A percentile compares a stretch with the other conserved stretches of the same genome.
Evolutionary conservation across 257 asterid genomes (phyloP).

Genomic region (Cruciata laevipes): DNA sequence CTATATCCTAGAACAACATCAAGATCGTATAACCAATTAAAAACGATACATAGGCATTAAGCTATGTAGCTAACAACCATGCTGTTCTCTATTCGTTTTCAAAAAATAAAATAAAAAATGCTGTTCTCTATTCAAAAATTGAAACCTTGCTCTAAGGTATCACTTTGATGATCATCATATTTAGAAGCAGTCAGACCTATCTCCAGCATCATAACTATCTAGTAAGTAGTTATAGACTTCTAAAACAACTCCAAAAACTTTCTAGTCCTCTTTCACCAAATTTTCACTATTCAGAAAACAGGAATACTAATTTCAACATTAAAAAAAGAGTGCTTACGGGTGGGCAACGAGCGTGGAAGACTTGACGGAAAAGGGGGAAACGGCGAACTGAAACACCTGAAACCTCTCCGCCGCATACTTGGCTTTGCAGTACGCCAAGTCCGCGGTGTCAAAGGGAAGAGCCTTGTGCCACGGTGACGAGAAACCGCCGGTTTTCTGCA

Average conservation of each 20-base stretch:
- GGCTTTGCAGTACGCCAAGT: constrained; percentile 62
- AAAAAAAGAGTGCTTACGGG: constrained; percentile 46
- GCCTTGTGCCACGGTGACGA: constrained; percentile 71
- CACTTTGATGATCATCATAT: too few relatives aligned
- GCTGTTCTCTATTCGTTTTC: neutral
- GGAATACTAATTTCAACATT: neutral
- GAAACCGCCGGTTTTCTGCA: constrained; percentile 69
- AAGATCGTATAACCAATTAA: too few relatives aligned
- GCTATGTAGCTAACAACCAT: neutral
- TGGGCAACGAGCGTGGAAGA: constrained; percentile 60
- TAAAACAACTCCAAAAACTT: neutral
- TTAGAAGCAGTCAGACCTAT: neutral
- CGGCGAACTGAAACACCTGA: constrained; percentile 79
- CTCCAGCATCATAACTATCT: neutral
- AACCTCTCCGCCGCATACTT: constrained; percentile 63
- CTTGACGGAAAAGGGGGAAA: constrained; percentile 70
- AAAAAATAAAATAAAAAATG: neutral
- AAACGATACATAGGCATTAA: neutral
- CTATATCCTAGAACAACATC: neutral
- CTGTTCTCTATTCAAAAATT: neutral
- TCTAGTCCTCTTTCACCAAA: neutral
- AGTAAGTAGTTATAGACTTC: neutral
- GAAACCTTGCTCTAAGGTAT: neutral
- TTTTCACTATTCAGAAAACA: neutral
- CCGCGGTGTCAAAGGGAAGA: constrained; percentile 67